A percentile compares a stretch with the other conserved stretches of the same genome.
Evolutionary conservation across 2,329 filamentous ascomycete genomes (phyloP).

Genomic region (Cladorrhinum sp.): DNA sequence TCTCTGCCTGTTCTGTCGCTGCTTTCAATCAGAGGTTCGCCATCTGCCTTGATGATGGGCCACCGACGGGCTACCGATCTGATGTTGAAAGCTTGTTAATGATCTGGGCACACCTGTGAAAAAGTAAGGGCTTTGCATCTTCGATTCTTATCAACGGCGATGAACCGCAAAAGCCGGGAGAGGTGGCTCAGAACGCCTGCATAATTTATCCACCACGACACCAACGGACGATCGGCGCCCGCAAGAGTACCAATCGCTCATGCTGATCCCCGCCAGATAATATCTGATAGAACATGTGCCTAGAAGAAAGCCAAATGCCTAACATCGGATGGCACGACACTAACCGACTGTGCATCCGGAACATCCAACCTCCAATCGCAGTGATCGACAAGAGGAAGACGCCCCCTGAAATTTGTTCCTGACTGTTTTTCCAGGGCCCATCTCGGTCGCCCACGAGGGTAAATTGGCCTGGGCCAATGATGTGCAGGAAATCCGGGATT

Average conservation of each 20-base stretch:
- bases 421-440: conserved; percentile 15
- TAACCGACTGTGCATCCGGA: neutral
- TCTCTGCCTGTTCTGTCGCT: neutral
- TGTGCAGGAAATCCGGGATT: conserved; percentile 1
- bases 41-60: too few relatives aligned
- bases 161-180: neutral
- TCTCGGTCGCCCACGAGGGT: conserved; percentile 13
- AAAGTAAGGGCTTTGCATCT: too few relatives aligned
- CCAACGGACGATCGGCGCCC: neutral
- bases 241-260: neutral
- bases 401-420: conserved; percentile 26
- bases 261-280: neutral
- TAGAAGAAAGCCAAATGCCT: neutral
- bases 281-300: neutral
- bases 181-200: conserved; percentile 3
- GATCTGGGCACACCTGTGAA: too few relatives aligned
- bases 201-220: conserved; percentile 4
- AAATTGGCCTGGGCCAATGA: conserved; percentile 21
- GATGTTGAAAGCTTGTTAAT: neutral
- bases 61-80: neutral
- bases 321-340: neutral
- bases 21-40: neutral
- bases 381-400: conserved; percentile 22
- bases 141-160: neutral
- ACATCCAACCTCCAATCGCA: neutral